Evolutionary conservation across 305 asterid genomes (phyloP).

Genomic region (Plantago rigida): DNA sequence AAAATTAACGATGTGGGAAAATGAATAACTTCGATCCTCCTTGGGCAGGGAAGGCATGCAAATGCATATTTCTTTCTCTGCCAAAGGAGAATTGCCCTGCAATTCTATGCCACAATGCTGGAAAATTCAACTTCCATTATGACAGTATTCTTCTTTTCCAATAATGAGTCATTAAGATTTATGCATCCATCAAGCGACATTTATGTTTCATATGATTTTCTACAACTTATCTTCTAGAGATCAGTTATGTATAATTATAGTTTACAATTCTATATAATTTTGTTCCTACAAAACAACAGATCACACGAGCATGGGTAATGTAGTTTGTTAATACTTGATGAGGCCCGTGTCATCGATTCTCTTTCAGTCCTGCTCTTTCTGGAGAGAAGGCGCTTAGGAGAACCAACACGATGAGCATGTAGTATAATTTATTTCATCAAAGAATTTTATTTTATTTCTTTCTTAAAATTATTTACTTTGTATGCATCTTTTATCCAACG

Average conservation of each 20-base stretch:
- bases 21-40: slow-evolving; percentile 46
- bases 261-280: background rate
- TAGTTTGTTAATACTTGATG: background rate
- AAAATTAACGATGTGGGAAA: slow-evolving; percentile 28
- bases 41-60: slow-evolving; percentile 45
- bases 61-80: slow-evolving; percentile 40
- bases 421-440: too few relatives aligned
- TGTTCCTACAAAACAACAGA: background rate
- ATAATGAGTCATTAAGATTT: background rate
- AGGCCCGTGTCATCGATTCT: too few relatives aligned
- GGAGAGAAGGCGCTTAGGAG: background rate
- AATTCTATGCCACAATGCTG: slow-evolving; percentile 40
- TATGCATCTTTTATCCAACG: background rate
- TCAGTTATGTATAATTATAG: background rate
- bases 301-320: background rate
- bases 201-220: background rate
- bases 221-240: background rate
- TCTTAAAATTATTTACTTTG: background rate
- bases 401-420: too few relatives aligned
- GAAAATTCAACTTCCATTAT: background rate
- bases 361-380: background rate
- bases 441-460: too few relatives aligned
- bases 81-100: slow-evolving; percentile 78
- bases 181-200: background rate
- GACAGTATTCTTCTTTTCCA: background rate